These are phyloP conservation scores for Colletotrichum cordylinicola DNA, from an alignment of 2,329 filamentous ascomycete species.

Conservation along the genomic window DNA sequence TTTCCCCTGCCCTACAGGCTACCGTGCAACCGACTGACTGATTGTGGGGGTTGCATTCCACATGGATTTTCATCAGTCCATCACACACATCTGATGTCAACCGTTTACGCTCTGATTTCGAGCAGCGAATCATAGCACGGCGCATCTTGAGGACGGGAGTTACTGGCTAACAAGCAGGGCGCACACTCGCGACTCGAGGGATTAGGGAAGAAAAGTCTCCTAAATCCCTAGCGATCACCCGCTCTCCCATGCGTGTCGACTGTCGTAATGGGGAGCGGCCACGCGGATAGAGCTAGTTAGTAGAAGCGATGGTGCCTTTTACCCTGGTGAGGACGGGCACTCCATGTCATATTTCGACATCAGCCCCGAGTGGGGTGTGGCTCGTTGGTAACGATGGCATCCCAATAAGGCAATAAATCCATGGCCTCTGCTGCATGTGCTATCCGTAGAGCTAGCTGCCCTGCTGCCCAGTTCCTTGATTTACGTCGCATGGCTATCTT, in stretches of 20 bases:
- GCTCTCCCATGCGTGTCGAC: not conserved
- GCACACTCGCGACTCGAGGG: not conserved
- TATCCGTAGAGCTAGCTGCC: not conserved
- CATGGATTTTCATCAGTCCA: not conserved
- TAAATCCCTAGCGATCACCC: conserved; percentile 11
- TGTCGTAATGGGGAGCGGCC: not conserved
- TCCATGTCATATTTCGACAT: not conserved
- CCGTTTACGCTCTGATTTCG: not conserved
- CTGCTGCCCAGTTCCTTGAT: conserved; percentile 6
- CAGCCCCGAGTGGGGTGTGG: not conserved
- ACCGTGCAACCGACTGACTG: not conserved
- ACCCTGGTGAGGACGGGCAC: not conserved
- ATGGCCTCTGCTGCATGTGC: not conserved
- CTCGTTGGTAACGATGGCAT: not conserved
- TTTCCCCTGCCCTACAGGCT: not conserved
- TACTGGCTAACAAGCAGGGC: not conserved
- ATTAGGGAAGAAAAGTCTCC: not conserved
- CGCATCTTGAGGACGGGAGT: not conserved
- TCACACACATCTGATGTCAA: not conserved
- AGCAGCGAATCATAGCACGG: not conserved
- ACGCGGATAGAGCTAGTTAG: not conserved
- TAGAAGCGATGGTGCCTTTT: not conserved
- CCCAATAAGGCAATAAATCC: not conserved
- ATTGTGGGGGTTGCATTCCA: conserved; percentile 16
- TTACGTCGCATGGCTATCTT: conserved; percentile 7